Evolutionary conservation across 148 eudicot genomes (phyloP).

Genomic region (Rhododendron ferrugineum): DNA sequence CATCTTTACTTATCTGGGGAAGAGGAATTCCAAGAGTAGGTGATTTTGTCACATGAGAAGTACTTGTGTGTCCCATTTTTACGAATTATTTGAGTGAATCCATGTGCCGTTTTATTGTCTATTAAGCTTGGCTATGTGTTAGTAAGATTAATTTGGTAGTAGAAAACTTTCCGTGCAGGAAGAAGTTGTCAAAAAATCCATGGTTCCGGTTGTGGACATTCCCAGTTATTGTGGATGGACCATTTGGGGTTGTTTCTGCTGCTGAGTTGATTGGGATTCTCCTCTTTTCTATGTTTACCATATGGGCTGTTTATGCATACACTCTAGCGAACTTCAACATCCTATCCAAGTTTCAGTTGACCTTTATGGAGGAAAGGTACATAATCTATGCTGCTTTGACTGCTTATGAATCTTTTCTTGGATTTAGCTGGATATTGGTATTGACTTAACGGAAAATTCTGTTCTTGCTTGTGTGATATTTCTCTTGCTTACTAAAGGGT

Average conservation of each 20-base stretch:
- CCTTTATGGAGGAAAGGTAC: conserved; percentile 37
- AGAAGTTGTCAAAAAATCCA: conserved; percentile 36
- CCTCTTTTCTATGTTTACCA: conserved; percentile 34
- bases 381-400: not conserved
- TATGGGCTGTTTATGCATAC: conserved; percentile 52
- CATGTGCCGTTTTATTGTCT: not conserved
- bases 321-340: conserved; percentile 22
- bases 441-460: not conserved
- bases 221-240: conserved; percentile 79
- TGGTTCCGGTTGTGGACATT: conserved; percentile 75
- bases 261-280: conserved; percentile 73
- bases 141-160: not conserved
- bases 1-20: conserved; percentile 47
- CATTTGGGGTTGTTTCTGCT: conserved; percentile 86
- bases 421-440: not conserved
- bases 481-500: not conserved
- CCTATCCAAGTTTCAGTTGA: conserved; percentile 23
- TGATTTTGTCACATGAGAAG: not conserved
- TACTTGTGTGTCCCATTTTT: not conserved
- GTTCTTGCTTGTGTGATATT: not conserved
- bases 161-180: conserved; percentile 32
- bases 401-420: not conserved
- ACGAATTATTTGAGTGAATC: not conserved
- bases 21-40: conserved; percentile 62
- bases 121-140: not conserved